A percentile compares a stretch with the other conserved stretches of the same genome.
Evolutionary conservation across 2,329 filamentous ascomycete genomes (phyloP).

Genomic region (Trichoderma cornu-damae): DNA sequence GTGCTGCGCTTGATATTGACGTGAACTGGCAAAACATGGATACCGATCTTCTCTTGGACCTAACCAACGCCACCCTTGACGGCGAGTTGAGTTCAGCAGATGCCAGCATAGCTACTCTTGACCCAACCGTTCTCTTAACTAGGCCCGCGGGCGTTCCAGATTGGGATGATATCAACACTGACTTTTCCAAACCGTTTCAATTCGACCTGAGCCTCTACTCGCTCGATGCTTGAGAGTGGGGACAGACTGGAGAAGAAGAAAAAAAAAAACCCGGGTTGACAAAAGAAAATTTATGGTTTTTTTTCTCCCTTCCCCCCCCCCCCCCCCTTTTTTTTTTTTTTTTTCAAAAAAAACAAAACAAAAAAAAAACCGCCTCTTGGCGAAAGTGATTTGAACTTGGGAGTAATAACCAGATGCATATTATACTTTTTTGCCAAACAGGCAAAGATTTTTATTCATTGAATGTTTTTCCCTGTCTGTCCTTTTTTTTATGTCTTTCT

Average conservation of each 20-base stretch:
- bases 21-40: conserved; percentile 49
- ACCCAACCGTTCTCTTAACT: conserved; percentile 30
- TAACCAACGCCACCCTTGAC: conserved; percentile 34
- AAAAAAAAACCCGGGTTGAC: no score
- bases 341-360: no score
- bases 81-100: conserved; percentile 26
- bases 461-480: conserved; percentile 10
- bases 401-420: not conserved
- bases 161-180: conserved; percentile 48
- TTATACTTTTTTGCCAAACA: no score
- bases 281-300: not conserved
- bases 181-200: conserved; percentile 50
- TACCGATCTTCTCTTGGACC: conserved; percentile 39
- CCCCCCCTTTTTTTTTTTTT: not conserved
- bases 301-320: not conserved
- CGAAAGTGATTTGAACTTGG: conserved; percentile 6
- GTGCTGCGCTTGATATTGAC: conserved; percentile 48
- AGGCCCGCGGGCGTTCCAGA: conserved; percentile 26
- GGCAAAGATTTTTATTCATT: not conserved
- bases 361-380: not conserved
- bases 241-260: not conserved
- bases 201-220: conserved; percentile 43
- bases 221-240: conserved; percentile 27
- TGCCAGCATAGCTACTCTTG: conserved; percentile 20
- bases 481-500: conserved; percentile 8